Conservation (phyloP, 805 yeast species). For the Candida piceae region DNA sequence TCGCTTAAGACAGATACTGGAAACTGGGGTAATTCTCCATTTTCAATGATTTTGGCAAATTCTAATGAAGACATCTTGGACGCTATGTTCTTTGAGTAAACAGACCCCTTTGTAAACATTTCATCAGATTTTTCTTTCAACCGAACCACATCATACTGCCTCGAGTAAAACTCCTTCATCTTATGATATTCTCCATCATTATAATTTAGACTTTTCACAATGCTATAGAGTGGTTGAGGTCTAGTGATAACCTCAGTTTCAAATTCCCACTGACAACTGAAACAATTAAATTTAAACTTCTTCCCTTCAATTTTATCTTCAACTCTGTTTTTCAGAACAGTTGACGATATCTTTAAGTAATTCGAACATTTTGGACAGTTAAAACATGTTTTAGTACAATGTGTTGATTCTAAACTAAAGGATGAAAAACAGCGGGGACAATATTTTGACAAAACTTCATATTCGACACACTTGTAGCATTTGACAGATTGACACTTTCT, state of each 20-base stretch:
- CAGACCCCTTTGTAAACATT: slow-evolving; percentile 3
- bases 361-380: slow-evolving; percentile 29
- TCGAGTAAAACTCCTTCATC: slow-evolving; percentile 13
- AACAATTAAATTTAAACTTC: slow-evolving; percentile 36
- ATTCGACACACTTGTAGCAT: slow-evolving; percentile 26
- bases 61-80: slow-evolving; percentile 17
- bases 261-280: slow-evolving; percentile 31
- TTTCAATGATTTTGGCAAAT: slow-evolving; percentile 14
- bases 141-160: slow-evolving; percentile 12
- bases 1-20: neutral
- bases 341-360: slow-evolving; percentile 14
- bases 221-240: slow-evolving; percentile 36
- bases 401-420: slow-evolving; percentile 4
- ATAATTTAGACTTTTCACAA: slow-evolving; percentile 15
- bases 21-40: slow-evolving; percentile 5
- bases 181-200: slow-evolving; percentile 10
- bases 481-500: slow-evolving; percentile 21
- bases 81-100: slow-evolving; percentile 7
- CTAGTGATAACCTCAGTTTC: slow-evolving; percentile 33
- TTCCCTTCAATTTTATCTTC: slow-evolving; percentile 23
- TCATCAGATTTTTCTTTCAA: slow-evolving; percentile 6
- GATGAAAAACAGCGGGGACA: slow-evolving; percentile 26
- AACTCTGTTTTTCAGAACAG: slow-evolving; percentile 8
- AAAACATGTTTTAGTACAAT: slow-evolving; percentile 31
- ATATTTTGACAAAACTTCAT: slow-evolving; percentile 16